Conservation (phyloP, 1,284 basidiomycete species). For the Cystobasidiaceae sp. region DNA sequence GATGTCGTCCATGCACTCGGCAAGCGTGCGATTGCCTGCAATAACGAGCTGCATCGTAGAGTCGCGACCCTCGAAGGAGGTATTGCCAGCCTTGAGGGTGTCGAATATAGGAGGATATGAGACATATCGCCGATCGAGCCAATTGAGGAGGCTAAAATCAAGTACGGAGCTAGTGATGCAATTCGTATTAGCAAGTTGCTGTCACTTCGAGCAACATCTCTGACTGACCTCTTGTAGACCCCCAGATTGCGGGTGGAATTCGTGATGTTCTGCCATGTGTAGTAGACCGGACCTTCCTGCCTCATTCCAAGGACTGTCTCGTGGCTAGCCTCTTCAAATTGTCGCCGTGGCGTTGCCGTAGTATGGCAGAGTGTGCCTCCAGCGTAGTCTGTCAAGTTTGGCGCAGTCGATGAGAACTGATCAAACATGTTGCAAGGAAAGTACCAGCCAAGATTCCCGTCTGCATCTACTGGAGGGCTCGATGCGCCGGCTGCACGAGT, state of each 20-base stretch:
- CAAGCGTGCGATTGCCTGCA: slow-evolving; percentile 58
- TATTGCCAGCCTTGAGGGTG: slow-evolving; percentile 63
- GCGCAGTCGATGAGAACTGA: slow-evolving; percentile 61
- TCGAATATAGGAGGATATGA: slow-evolving; percentile 77
- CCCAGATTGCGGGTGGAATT: slow-evolving; percentile 70
- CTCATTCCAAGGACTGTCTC: slow-evolving; percentile 47
- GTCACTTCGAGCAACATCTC: no score
- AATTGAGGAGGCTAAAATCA: slow-evolving; percentile 75
- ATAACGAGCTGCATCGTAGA: slow-evolving; percentile 75
- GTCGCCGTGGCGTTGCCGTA: slow-evolving; percentile 54
- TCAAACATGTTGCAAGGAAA: slow-evolving; percentile 89
- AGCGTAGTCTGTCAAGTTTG: slow-evolving; percentile 67
- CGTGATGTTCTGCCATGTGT: slow-evolving; percentile 79
- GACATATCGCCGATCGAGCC: slow-evolving; percentile 73
- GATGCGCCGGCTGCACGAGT: slow-evolving; percentile 62
- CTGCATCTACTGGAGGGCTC: slow-evolving; percentile 60
- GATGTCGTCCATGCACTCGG: slow-evolving; percentile 78
- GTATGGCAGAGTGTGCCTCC: slow-evolving; percentile 66
- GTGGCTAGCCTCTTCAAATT: slow-evolving; percentile 47
- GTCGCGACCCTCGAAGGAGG: slow-evolving; percentile 74
- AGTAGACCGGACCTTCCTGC: slow-evolving; percentile 80
- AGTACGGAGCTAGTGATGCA: slow-evolving; percentile 69
- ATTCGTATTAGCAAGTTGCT: slow-evolving; percentile 35
- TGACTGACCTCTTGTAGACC: slow-evolving; percentile 77
- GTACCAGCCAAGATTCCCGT: slow-evolving; percentile 62